Evolutionary conservation across 805 yeast genomes (phyloP).

Genomic region (Metschnikowia matae): DNA sequence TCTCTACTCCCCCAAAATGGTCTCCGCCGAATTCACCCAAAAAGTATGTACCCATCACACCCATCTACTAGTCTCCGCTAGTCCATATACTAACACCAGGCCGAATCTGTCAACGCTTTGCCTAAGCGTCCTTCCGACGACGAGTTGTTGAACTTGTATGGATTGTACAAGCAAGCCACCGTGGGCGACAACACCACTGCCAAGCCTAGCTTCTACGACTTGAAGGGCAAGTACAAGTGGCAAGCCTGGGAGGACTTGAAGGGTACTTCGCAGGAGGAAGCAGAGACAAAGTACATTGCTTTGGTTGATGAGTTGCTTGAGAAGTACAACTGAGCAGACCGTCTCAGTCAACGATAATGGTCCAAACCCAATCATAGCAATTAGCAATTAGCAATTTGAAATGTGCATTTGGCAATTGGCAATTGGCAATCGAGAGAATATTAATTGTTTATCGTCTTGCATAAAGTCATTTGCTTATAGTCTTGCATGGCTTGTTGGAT

Average conservation of each 20-base stretch:
- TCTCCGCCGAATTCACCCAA: conserved; percentile 27
- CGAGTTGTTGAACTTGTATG: conserved; percentile 83
- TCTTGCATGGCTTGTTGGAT: no score
- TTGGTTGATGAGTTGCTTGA: conserved; percentile 61
- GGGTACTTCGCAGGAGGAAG: conserved; percentile 86
- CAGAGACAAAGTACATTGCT: conserved; percentile 75
- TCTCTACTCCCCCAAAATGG: conserved; percentile 14
- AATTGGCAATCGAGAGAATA: no score
- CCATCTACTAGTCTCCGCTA: no score
- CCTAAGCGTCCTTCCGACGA: conserved; percentile 79
- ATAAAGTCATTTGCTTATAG: no score
- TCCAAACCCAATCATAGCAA: no score
- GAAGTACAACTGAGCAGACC: conserved; percentile 27
- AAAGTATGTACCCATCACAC: conserved; percentile 19
- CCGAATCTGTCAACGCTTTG: conserved; percentile 72
- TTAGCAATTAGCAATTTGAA: no score
- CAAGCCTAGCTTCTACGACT: conserved; percentile 88
- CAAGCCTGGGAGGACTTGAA: conserved; percentile 88
- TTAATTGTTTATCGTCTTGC: no score
- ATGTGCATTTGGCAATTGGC: no score
- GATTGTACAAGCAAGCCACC: conserved; percentile 94
- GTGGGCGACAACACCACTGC: conserved; percentile 86
- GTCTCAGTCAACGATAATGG: conserved; percentile 11
- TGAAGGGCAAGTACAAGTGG: conserved; percentile 97
- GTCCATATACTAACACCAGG: conserved; percentile 40